A percentile compares a stretch with the other conserved stretches of the same genome.
Conservation (phyloP, 1,284 basidiomycete species). For the Cryptococcus floricola region DNA sequence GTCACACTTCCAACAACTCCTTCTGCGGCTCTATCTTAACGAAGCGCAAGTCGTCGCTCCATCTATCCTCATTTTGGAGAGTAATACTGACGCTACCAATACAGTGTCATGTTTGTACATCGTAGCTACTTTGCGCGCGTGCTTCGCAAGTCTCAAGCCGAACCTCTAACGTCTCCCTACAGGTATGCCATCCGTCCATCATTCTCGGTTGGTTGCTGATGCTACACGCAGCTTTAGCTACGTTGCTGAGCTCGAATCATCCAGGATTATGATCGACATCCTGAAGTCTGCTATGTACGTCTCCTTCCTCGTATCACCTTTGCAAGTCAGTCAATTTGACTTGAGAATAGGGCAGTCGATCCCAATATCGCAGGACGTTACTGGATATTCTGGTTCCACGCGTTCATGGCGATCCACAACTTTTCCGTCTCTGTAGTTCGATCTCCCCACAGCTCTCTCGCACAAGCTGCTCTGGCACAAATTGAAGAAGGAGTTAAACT, state of each 20-base stretch:
- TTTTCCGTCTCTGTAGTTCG: constrained; percentile 13
- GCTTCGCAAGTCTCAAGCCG: not conserved
- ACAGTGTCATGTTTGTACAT: not conserved
- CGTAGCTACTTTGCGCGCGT: not conserved
- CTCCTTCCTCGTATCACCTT: not conserved
- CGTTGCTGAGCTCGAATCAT: constrained; percentile 14
- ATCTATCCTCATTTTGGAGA: too few species aligned
- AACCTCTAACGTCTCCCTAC: not conserved
- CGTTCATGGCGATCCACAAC: constrained; percentile 14
- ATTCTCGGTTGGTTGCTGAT: not conserved
- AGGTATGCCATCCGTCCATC: not conserved
- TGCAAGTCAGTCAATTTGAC: not conserved
- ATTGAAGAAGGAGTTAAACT: not conserved
- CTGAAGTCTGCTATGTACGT: constrained; percentile 7
- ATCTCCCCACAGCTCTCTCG: constrained; percentile 8
- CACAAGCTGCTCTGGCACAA: constrained; percentile 4
- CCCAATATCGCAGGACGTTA: constrained; percentile 3
- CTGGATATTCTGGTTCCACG: constrained; percentile 17
- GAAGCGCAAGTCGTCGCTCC: not conserved
- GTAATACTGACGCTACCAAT: not conserved
- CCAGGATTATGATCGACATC: constrained; percentile 7
- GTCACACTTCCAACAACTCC: not conserved
- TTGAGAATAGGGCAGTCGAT: not conserved
- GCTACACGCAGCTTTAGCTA: constrained; percentile 4
- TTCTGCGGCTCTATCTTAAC: not conserved